phyloP scores from a whole-genome alignment of 2,329 filamentous ascomycete species.

The Calonectria pseudoreteaudii region DNA sequence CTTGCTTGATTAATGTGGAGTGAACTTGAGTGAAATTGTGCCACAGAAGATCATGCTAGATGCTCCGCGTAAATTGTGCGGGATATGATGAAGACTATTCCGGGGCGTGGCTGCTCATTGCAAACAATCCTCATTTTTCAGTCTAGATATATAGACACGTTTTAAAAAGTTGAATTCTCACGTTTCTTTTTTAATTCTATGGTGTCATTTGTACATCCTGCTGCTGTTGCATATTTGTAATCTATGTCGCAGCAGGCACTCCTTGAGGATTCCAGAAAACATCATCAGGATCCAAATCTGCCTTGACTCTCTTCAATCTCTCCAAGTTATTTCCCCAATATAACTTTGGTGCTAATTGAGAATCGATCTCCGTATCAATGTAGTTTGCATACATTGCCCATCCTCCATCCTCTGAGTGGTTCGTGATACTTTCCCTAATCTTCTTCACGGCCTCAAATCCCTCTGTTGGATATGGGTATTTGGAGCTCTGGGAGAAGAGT shows the following conservation, averaged over 20 bases:
- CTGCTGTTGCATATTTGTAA: too few relatives aligned
- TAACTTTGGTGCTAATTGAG: constrained; percentile 44
- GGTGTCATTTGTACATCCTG: background rate
- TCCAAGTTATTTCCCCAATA: constrained; percentile 52
- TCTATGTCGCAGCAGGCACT: constrained; percentile 23
- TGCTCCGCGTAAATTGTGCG: too few relatives aligned
- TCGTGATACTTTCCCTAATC: constrained; percentile 49
- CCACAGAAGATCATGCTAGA: background rate
- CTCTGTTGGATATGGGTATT: constrained; percentile 41
- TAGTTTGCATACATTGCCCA: constrained; percentile 58
- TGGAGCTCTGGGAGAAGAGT: constrained; percentile 54
- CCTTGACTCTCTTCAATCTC: constrained; percentile 50
- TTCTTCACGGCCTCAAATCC: constrained; percentile 48
- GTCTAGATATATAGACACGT: too few relatives aligned
- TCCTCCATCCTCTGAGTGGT: constrained; percentile 34
- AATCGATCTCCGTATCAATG: constrained; percentile 50
- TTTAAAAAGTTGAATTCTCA: too few relatives aligned
- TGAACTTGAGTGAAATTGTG: background rate
- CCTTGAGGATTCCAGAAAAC: constrained; percentile 55
- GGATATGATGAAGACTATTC: too few relatives aligned
- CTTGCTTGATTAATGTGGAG: background rate
- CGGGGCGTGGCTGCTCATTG: too few relatives aligned
- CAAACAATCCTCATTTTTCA: too few relatives aligned
- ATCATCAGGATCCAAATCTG: constrained; percentile 48
- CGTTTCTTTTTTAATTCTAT: background rate